Percentiles rank a stretch among this genome's conserved stretches.
These are phyloP conservation scores for Cyanidiococcus yangmingshanensis DNA, from an alignment of 23 red algal genomes.

Conservation along the genomic window DNA sequence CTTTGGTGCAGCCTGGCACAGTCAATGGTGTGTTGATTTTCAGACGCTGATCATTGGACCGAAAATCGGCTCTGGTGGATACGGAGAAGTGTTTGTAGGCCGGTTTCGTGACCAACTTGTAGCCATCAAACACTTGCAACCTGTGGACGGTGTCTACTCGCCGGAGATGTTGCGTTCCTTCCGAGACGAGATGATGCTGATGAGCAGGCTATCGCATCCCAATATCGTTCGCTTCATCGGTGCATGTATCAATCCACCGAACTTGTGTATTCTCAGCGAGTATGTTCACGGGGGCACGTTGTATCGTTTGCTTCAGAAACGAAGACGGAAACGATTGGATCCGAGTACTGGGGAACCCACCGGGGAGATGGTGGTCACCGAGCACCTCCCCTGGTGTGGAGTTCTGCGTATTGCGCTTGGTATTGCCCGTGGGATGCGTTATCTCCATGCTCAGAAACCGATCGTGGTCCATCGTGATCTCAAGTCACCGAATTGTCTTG, in stretches of 20 bases:
- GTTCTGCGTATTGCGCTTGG: constrained; percentile 41
- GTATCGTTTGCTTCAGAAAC: constrained; percentile 75
- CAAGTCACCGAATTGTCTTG: constrained; percentile 88
- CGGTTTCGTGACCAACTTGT: constrained; percentile 59
- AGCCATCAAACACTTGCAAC: constrained; percentile 84
- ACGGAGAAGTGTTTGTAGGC: constrained; percentile 90
- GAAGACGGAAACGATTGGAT: constrained; percentile 50
- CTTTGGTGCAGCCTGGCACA: constrained; percentile 58
- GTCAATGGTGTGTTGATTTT: constrained; percentile 75
- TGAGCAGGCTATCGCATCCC: constrained; percentile 74
- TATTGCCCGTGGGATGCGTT: constrained; percentile 79
- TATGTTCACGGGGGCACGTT: constrained; percentile 89
- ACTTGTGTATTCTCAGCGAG: constrained; percentile 83
- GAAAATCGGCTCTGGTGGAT: constrained; percentile 84
- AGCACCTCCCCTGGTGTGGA: not conserved
- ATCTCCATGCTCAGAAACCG: constrained; percentile 82
- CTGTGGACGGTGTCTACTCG: constrained; percentile 78
- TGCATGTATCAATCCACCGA: constrained; percentile 64
- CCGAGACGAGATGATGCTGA: constrained; percentile 97
- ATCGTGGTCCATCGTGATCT: constrained; percentile 86
- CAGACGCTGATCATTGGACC: constrained; percentile 66
- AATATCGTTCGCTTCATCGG: constrained; percentile 95
- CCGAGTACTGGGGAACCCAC: constrained; percentile 16
- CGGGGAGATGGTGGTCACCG: constrained; percentile 23
- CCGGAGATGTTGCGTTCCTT: constrained; percentile 62